Evolutionary conservation across 495 filamentous ascomycete genomes (phyloP).

Genomic region (Hypoxylon lienhwacheense): DNA sequence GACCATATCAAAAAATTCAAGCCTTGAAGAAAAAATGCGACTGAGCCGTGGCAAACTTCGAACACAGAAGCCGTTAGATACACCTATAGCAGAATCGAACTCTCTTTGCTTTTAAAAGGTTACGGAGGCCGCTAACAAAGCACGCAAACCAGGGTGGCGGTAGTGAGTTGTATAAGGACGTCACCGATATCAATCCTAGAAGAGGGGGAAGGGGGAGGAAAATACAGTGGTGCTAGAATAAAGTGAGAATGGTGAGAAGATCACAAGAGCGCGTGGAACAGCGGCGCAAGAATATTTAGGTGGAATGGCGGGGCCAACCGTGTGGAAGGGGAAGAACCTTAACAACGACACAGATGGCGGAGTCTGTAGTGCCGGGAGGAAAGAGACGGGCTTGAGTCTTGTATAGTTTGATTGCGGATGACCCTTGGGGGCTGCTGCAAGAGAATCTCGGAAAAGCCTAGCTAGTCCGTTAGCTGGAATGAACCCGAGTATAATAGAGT

Average conservation of each 20-base stretch:
- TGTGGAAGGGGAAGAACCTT: constrained; percentile 35
- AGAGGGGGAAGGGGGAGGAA: too few relatives aligned
- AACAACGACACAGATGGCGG: constrained; percentile 36
- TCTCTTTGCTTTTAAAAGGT: not conserved
- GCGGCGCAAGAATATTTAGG: constrained; percentile 37
- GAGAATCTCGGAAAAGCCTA: constrained; percentile 37
- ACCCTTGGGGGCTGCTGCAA: constrained; percentile 38
- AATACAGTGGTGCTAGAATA: too few relatives aligned
- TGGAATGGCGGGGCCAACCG: constrained; percentile 37
- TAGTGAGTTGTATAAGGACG: not conserved
- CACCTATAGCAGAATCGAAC: constrained; percentile 10
- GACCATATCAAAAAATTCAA: constrained; percentile 17
- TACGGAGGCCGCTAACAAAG: constrained; percentile 1
- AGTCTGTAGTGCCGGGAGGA: constrained; percentile 34
- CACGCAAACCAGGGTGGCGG: constrained; percentile 1
- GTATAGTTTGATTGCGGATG: constrained; percentile 37
- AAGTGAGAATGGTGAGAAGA: constrained; percentile 4
- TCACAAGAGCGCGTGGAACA: constrained; percentile 13
- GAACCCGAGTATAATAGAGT: constrained; percentile 28
- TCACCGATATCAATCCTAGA: constrained; percentile 15
- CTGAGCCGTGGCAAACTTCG: constrained; percentile 4
- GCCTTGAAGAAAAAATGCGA: constrained; percentile 1
- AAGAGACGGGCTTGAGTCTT: constrained; percentile 32
- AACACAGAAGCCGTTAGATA: constrained; percentile 10
- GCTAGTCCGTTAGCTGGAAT: constrained; percentile 37